Evolutionary conservation across 306 rosid genomes (phyloP).

Genomic region (Psophocarpus tetragonolobus): DNA sequence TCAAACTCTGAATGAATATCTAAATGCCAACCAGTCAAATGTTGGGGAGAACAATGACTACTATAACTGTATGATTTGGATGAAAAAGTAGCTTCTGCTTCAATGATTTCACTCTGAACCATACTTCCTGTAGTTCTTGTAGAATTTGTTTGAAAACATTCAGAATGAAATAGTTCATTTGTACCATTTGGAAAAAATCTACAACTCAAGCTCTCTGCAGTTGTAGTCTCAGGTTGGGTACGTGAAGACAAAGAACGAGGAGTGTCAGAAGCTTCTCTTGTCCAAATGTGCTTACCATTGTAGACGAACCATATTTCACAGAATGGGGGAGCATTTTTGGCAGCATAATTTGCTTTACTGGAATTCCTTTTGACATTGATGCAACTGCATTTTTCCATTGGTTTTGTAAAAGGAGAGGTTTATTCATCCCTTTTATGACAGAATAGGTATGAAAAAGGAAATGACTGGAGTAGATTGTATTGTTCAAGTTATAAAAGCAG

Average conservation of each 20-base stretch:
- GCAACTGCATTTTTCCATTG: constrained; percentile 50
- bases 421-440: not conserved
- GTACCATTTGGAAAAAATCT: constrained; percentile 40
- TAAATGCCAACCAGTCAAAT: constrained; percentile 35
- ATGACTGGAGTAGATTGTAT: no score
- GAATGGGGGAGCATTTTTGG: constrained; percentile 57
- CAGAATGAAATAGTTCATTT: constrained; percentile 33
- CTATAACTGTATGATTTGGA: constrained; percentile 36
- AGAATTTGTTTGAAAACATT: constrained; percentile 35
- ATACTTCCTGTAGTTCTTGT: constrained; percentile 10
- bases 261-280: constrained; percentile 65
- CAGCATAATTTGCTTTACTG: constrained; percentile 65
- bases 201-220: constrained; percentile 33
- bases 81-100: constrained; percentile 35
- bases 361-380: constrained; percentile 68
- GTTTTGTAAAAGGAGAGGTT: constrained; percentile 14
- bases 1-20: constrained; percentile 43
- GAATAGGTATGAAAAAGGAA: not conserved
- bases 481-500: no score
- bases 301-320: constrained; percentile 82
- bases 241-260: constrained; percentile 43
- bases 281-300: constrained; percentile 75
- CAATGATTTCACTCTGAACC: constrained; percentile 37
- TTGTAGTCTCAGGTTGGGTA: constrained; percentile 40
- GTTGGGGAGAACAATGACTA: constrained; percentile 48